phyloP scores from a whole-genome alignment of 116 monocot genomes.

The Phalaenopsis hybrid region DNA sequence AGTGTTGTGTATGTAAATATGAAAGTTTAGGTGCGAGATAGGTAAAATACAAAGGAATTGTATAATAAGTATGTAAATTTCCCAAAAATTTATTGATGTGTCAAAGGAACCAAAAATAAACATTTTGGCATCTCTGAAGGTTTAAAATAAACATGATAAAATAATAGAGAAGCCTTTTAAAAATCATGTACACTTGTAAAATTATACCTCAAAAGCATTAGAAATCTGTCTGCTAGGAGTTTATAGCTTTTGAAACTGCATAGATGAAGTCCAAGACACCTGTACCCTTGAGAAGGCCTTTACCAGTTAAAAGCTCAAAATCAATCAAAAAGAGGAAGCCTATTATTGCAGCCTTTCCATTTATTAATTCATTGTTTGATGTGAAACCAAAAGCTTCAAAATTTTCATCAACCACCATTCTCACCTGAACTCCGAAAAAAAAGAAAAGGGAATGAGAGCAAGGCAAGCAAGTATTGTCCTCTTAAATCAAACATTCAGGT shows the following conservation, averaged over 20 bases:
- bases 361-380: conserved; percentile 64
- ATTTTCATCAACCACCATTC: conserved; percentile 91
- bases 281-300: conserved; percentile 95
- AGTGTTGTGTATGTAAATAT: too few relatives aligned
- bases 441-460: not conserved
- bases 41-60: too few relatives aligned
- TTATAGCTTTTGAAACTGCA: conserved; percentile 53
- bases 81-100: not conserved
- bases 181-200: not conserved
- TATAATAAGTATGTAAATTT: too few relatives aligned
- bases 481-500: too few relatives aligned
- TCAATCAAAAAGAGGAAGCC: conserved; percentile 86
- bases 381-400: conserved; percentile 86
- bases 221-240: conserved; percentile 14
- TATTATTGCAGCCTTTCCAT: conserved; percentile 91
- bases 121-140: not conserved
- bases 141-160: not conserved
- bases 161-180: not conserved
- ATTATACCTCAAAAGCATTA: conserved; percentile 2
- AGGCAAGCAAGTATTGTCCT: not conserved
- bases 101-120: not conserved
- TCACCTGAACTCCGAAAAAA: conserved; percentile 47
- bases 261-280: conserved; percentile 96
- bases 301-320: conserved; percentile 94
- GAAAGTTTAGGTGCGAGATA: too few relatives aligned